Evolutionary conservation across 2,329 filamentous ascomycete genomes (phyloP).

Genomic region (Mollisia scopiformis): DNA sequence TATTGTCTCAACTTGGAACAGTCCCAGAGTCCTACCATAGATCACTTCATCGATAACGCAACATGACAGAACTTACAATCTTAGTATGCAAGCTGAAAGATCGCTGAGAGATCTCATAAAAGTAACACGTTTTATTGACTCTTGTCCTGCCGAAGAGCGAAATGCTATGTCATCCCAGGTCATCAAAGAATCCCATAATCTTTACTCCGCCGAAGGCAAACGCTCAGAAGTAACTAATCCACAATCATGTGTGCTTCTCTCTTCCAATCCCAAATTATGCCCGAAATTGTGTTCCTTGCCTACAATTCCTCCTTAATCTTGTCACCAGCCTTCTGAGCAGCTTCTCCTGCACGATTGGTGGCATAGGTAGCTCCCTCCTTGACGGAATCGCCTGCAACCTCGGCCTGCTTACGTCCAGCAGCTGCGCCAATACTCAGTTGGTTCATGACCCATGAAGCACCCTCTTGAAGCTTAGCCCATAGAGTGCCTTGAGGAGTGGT

Average conservation of each 20-base stretch:
- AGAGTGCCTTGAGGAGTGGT: conserved; percentile 66
- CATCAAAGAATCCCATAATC: neutral
- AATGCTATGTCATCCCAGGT: neutral
- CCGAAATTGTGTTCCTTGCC: conserved; percentile 7
- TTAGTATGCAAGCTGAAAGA: no score
- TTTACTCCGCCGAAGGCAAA: conserved; percentile 15
- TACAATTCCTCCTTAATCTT: conserved; percentile 40
- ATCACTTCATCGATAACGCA: no score
- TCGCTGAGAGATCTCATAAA: neutral
- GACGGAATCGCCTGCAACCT: conserved; percentile 47
- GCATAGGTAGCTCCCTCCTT: conserved; percentile 38
- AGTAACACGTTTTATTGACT: neutral
- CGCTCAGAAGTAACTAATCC: conserved; percentile 1
- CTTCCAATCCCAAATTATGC: neutral
- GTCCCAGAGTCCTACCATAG: no score
- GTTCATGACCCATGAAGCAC: conserved; percentile 49
- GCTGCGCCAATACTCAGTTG: conserved; percentile 51
- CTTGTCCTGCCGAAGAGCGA: conserved; percentile 1
- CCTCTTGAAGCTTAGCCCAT: conserved; percentile 60
- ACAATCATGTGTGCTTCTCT: neutral
- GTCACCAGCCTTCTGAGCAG: conserved; percentile 38
- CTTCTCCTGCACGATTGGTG: conserved; percentile 39
- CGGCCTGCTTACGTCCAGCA: conserved; percentile 47
- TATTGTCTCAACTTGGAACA: no score
- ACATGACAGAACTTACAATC: no score